A percentile compares a stretch with the other conserved stretches of the same genome.
These are phyloP conservation scores for Abrus precatorius DNA, from an alignment of 306 rosid species.

Conservation along the genomic window DNA sequence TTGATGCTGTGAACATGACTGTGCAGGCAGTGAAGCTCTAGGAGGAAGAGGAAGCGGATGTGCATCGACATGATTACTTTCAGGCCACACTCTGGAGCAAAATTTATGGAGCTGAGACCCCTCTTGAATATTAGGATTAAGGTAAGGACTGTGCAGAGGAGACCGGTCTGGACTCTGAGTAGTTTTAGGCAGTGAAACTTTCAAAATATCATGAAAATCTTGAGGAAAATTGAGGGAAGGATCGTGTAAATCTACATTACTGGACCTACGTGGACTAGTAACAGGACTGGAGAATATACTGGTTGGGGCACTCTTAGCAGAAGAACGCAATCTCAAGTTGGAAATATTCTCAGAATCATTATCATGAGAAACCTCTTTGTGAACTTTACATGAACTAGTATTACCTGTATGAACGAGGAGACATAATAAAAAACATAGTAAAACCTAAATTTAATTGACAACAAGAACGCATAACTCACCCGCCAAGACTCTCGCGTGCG, in stretches of 20 bases:
- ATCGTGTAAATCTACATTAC: conserved; percentile 53
- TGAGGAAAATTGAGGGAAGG: conserved; percentile 46
- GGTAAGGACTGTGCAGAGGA: conserved; percentile 58
- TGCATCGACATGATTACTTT: conserved; percentile 66
- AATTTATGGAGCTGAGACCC: conserved; percentile 48
- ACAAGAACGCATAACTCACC: conserved; percentile 45
- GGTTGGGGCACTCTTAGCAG: conserved; percentile 84
- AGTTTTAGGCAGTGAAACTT: conserved; percentile 47
- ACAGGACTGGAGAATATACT: conserved; percentile 80
- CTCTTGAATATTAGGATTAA: conserved; percentile 54
- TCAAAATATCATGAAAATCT: conserved; percentile 56
- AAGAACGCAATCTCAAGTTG: conserved; percentile 51
- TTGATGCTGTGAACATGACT: conserved; percentile 51
- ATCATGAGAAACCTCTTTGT: conserved; percentile 53
- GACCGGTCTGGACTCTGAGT: conserved; percentile 61
- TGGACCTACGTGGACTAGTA: conserved; percentile 76
- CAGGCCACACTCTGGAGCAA: conserved; percentile 56
- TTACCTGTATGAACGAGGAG: conserved; percentile 45
- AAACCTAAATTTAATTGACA: conserved; percentile 17
- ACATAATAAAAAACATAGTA: neutral
- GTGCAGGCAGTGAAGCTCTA: conserved; percentile 53
- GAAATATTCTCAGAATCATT: conserved; percentile 39
- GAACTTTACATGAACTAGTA: conserved; percentile 47
- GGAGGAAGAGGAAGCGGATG: conserved; percentile 97
- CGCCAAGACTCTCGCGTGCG: conserved; percentile 22